These are phyloP conservation scores for Colletotrichum tamarilloi DNA, from an alignment of 2,329 filamentous ascomycete species.

Conservation along the genomic window DNA sequence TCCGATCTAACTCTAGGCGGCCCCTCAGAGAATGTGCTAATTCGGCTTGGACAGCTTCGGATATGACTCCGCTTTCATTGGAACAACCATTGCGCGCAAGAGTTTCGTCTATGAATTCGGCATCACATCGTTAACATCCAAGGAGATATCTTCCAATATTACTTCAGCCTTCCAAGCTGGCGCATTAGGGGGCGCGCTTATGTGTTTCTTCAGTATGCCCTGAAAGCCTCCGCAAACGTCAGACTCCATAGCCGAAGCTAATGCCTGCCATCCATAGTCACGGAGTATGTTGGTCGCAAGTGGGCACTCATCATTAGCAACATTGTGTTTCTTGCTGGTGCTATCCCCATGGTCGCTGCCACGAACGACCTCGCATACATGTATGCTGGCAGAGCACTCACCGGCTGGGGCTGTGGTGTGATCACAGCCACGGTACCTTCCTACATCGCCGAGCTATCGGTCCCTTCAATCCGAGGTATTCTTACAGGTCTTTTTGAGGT, in stretches of 20 bases:
- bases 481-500: slow-evolving; percentile 65
- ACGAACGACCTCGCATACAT: slow-evolving; percentile 56
- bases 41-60: slow-evolving; percentile 52
- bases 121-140: slow-evolving; percentile 43
- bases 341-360: slow-evolving; percentile 55
- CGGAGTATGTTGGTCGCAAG: slow-evolving; percentile 61
- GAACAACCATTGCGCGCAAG: slow-evolving; percentile 61
- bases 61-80: slow-evolving; percentile 65
- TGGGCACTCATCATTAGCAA: slow-evolving; percentile 60
- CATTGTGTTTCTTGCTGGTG: slow-evolving; percentile 56
- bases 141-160: slow-evolving; percentile 54
- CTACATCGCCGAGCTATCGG: slow-evolving; percentile 72
- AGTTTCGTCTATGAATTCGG: slow-evolving; percentile 57
- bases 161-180: slow-evolving; percentile 61
- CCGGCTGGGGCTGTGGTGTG: slow-evolving; percentile 67
- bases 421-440: slow-evolving; percentile 70
- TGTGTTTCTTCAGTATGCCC: slow-evolving; percentile 52
- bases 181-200: slow-evolving; percentile 63
- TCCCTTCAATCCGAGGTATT: slow-evolving; percentile 67
- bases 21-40: not conserved
- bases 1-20: not conserved
- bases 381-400: slow-evolving; percentile 65
- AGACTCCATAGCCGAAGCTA: not conserved
- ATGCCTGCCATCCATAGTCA: slow-evolving; percentile 41
- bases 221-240: not conserved